Conservation (phyloP, 768 basidiomycete genomes). For the Coprinopsis strossmayeri region DNA sequence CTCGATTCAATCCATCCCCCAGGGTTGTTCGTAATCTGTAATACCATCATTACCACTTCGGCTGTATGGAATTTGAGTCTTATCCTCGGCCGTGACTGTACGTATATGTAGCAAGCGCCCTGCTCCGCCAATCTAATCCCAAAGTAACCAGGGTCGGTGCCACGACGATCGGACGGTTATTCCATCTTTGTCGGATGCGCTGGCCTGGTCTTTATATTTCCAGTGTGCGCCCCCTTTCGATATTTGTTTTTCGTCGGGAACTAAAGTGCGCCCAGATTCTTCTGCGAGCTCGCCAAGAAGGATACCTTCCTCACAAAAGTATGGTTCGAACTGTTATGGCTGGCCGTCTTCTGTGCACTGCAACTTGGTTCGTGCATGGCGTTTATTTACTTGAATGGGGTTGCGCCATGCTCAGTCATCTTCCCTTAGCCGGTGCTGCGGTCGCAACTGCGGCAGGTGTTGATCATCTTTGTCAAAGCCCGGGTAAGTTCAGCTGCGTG, state of each 20-base stretch:
- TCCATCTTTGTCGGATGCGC: conserved; percentile 54
- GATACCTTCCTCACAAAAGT: conserved; percentile 51
- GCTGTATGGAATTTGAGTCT: conserved; percentile 67
- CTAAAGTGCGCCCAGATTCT: conserved; percentile 34
- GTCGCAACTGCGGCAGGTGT: conserved; percentile 38
- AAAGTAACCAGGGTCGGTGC: conserved; percentile 16
- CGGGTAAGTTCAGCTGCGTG: no score
- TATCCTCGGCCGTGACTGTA: no score
- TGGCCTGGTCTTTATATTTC: conserved; percentile 51
- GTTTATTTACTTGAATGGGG: no score
- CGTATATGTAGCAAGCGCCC: no score
- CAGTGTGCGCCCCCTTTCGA: conserved; percentile 38
- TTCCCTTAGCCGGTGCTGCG: conserved; percentile 51
- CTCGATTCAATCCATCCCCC: no score
- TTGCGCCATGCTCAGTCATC: no score
- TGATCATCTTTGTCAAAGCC: conserved; percentile 26
- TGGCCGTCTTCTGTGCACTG: conserved; percentile 48
- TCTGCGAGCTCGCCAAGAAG: conserved; percentile 49
- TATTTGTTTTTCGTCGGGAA: neutral
- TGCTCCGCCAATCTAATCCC: no score
- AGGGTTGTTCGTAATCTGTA: conserved; percentile 61
- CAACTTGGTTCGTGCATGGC: conserved; percentile 61
- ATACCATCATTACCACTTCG: conserved; percentile 56
- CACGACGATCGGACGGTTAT: conserved; percentile 48
- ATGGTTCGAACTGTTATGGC: conserved; percentile 68